Conservation (phyloP, 495 filamentous ascomycete species). For the Daldinia concentrica region DNA sequence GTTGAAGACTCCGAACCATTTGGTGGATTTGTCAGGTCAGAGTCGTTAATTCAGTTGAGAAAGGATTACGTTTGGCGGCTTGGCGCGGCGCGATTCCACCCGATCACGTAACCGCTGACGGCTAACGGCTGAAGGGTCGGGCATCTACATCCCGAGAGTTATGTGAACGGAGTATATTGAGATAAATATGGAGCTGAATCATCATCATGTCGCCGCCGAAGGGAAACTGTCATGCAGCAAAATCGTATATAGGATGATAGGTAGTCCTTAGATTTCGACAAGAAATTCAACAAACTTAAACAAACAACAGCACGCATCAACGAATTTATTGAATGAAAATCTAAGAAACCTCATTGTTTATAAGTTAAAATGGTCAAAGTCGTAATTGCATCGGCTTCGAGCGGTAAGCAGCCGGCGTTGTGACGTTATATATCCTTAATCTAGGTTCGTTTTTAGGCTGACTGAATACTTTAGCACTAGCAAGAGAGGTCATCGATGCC, state of each 20-base stretch:
- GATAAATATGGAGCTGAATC: not conserved
- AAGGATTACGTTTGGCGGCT: not conserved
- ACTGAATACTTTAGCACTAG: constrained; percentile 53
- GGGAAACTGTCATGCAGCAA: not conserved
- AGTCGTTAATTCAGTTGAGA: not conserved
- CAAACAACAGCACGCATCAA: not conserved
- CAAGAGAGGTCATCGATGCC: constrained; percentile 60
- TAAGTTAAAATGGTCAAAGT: constrained; percentile 60
- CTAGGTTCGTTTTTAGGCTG: not conserved
- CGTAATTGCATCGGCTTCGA: constrained; percentile 60
- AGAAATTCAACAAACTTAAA: not conserved
- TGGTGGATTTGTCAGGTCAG: not conserved
- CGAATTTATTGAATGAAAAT: not conserved
- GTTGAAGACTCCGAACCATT: not conserved
- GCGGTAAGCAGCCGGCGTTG: constrained; percentile 49
- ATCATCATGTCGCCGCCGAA: not conserved
- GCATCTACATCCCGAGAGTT: not conserved
- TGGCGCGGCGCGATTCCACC: constrained; percentile 22
- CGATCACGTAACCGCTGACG: constrained; percentile 32
- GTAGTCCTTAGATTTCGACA: not conserved
- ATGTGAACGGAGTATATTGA: not conserved
- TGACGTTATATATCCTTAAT: not conserved
- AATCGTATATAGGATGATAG: not conserved
- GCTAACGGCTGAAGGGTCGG: not conserved
- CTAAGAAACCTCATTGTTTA: not conserved